Conservation (phyloP, 78 protist genomes). For the Monosiga brevicollis region DNA sequence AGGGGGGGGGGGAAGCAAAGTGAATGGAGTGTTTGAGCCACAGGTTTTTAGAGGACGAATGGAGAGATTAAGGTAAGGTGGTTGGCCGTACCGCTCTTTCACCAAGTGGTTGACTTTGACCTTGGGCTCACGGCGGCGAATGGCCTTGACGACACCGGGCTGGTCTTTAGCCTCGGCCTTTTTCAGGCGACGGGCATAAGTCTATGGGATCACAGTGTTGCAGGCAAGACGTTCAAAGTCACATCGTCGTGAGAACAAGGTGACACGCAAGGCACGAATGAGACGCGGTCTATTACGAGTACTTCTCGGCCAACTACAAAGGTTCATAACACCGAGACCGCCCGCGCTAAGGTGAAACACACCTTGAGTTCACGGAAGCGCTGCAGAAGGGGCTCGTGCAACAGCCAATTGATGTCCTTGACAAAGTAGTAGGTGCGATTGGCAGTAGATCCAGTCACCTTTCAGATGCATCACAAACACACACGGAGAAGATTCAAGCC, state of each 20-base stretch:
- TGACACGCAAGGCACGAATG: too few relatives aligned
- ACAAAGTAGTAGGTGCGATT: slow-evolving; percentile 28
- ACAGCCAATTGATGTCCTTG: slow-evolving; percentile 79
- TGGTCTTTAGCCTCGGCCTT: slow-evolving; percentile 23
- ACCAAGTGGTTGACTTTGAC: slow-evolving; percentile 50
- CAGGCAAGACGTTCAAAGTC: too few relatives aligned
- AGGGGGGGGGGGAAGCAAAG: background rate
- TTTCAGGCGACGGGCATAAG: background rate
- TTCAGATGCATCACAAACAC: background rate
- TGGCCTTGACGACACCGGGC: background rate
- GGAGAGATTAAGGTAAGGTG: too few relatives aligned
- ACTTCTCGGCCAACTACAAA: too few relatives aligned
- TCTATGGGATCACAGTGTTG: too few relatives aligned
- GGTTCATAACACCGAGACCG: too few relatives aligned
- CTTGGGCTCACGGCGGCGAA: slow-evolving; percentile 26
- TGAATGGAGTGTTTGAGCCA: background rate
- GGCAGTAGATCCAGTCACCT: background rate
- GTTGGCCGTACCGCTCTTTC: slow-evolving; percentile 40
- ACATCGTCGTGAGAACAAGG: too few relatives aligned
- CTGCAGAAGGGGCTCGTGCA: slow-evolving; percentile 82
- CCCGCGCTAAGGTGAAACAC: too few relatives aligned
- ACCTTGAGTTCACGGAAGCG: slow-evolving; percentile 66
- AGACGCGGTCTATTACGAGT: too few relatives aligned
- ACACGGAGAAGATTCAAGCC: background rate
- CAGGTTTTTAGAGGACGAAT: too few relatives aligned